Evolutionary conservation across 805 yeast genomes (phyloP).

Genomic region (Zygosaccharomyces siamensis): DNA sequence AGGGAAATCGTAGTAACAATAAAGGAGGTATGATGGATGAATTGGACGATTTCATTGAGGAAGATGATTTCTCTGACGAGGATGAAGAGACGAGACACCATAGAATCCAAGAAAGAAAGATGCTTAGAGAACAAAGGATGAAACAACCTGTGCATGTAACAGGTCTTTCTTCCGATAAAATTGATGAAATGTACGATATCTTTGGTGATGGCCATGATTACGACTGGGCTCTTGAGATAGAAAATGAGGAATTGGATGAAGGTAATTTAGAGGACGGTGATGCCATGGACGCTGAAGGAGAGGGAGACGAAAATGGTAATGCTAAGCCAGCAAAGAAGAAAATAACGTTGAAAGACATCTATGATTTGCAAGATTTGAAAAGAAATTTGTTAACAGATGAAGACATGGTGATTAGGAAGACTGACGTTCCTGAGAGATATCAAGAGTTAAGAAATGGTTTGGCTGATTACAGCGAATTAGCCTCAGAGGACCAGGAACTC

Average conservation of each 20-base stretch:
- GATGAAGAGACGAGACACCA: slow-evolving; percentile 47
- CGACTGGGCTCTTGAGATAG: slow-evolving; percentile 96
- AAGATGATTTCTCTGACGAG: slow-evolving; percentile 91
- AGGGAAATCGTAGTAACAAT: slow-evolving; percentile 25
- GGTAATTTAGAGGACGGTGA: slow-evolving; percentile 43
- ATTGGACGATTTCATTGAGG: slow-evolving; percentile 95
- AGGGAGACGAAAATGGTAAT: slow-evolving; percentile 35
- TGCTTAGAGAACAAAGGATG: slow-evolving; percentile 41
- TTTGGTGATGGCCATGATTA: slow-evolving; percentile 97
- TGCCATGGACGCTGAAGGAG: slow-evolving; percentile 36
- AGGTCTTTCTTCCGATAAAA: slow-evolving; percentile 76
- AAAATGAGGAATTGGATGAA: slow-evolving; percentile 54
- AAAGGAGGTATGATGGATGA: slow-evolving; percentile 58
- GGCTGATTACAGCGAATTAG: slow-evolving; percentile 57
- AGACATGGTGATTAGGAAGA: slow-evolving; percentile 80
- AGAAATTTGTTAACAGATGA: slow-evolving; percentile 88
- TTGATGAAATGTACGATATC: slow-evolving; percentile 88
- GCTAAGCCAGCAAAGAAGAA: slow-evolving; percentile 28
- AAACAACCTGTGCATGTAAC: slow-evolving; percentile 54
- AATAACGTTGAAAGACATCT: slow-evolving; percentile 73
- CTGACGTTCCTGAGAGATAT: slow-evolving; percentile 88
- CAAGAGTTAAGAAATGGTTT: slow-evolving; percentile 68
- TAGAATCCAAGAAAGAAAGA: slow-evolving; percentile 33
- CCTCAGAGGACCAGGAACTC: slow-evolving; percentile 58
- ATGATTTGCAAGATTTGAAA: slow-evolving; percentile 89